A percentile compares a stretch with the other conserved stretches of the same genome.
Evolutionary conservation across 768 basidiomycete species (phyloP).

Genomic region (Boletus vermiculosoides): DNA sequence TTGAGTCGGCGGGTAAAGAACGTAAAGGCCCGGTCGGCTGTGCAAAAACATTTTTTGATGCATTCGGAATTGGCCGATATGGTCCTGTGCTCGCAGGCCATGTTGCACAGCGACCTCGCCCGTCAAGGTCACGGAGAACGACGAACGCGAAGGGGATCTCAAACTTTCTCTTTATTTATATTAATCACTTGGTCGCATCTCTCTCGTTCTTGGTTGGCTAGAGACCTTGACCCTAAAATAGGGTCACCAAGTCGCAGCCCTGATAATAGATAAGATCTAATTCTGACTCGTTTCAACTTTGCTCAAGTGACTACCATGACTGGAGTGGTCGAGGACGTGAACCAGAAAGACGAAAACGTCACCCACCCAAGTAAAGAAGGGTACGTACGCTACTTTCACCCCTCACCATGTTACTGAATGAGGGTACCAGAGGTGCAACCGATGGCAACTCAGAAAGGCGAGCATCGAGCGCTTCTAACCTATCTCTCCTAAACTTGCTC

Average conservation of each 20-base stretch:
- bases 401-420: background rate
- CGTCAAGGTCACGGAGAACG: background rate
- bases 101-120: background rate
- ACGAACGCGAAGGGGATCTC: too few species aligned
- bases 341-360: background rate
- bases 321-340: background rate
- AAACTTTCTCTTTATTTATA: background rate
- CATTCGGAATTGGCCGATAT: slow-evolving; percentile 19
- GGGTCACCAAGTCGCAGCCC: slow-evolving; percentile 3
- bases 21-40: background rate
- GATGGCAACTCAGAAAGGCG: slow-evolving; percentile 14
- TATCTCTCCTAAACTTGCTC: slow-evolving; percentile 1
- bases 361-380: background rate
- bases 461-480: background rate
- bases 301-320: slow-evolving; percentile 17
- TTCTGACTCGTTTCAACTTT: slow-evolving; percentile 1
- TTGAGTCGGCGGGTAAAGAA: slow-evolving; percentile 17
- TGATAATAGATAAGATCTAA: slow-evolving; percentile 23
- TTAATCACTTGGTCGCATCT: background rate
- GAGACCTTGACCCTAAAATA: slow-evolving; percentile 22
- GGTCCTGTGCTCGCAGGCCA: background rate
- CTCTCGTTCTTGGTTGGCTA: background rate
- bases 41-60: background rate
- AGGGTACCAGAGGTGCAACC: slow-evolving; percentile 1
- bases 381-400: slow-evolving; percentile 9